These are phyloP conservation scores for Kluyveromyces nonfermentans DNA, from an alignment of 805 yeast species.

Conservation along the genomic window DNA sequence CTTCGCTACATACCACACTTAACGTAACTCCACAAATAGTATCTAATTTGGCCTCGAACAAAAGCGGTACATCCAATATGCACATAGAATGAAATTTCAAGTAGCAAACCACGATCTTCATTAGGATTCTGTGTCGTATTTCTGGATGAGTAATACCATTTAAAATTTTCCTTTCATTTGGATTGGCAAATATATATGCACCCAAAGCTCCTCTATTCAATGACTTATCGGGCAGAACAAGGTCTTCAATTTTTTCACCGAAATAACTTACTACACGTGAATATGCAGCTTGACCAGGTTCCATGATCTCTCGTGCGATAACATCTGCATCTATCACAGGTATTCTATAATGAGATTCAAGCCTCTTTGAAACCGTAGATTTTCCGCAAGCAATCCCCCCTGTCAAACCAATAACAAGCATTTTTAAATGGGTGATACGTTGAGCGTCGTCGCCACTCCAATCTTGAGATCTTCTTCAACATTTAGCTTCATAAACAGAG, in stretches of 20 bases:
- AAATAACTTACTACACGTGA: constrained; percentile 55
- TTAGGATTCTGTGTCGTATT: constrained; percentile 52
- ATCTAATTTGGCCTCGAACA: constrained; percentile 74
- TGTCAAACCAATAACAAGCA: constrained; percentile 91
- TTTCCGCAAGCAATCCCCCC: constrained; percentile 98
- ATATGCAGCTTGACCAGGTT: constrained; percentile 70
- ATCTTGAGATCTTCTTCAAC: no score
- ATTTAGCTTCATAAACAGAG: no score
- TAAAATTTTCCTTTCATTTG: constrained; percentile 44
- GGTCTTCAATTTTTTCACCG: constrained; percentile 40
- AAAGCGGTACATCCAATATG: constrained; percentile 79
- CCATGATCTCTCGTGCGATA: constrained; percentile 78
- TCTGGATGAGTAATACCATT: constrained; percentile 85
- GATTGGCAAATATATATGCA: constrained; percentile 62
- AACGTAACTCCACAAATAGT: constrained; percentile 60
- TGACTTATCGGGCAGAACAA: constrained; percentile 32
- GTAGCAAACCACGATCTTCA: constrained; percentile 50
- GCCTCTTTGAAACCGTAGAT: constrained; percentile 67
- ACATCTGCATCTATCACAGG: constrained; percentile 82
- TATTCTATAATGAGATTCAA: constrained; percentile 42
- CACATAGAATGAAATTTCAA: constrained; percentile 49
- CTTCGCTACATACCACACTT: constrained; percentile 53
- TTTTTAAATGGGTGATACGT: constrained; percentile 17
- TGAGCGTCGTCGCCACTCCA: no score
- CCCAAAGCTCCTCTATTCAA: constrained; percentile 70